Percentiles rank a stretch among this genome's conserved stretches.
These are phyloP conservation scores for Irineochytrium annulatum DNA, from an alignment of 192 early-diverging fungal species.

Conservation along the genomic window DNA sequence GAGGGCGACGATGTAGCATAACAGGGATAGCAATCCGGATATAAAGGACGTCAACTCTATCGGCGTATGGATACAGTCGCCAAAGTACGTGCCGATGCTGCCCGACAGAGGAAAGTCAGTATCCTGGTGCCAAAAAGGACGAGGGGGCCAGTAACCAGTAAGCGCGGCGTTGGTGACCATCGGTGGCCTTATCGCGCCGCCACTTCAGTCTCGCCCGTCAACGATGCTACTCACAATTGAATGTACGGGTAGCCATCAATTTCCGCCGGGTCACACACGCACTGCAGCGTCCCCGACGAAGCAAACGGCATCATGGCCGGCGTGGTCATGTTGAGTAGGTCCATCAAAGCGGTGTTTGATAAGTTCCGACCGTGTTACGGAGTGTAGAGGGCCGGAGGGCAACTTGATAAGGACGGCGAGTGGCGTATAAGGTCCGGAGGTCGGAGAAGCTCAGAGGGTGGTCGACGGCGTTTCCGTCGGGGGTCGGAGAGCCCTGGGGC, in stretches of 20 bases:
- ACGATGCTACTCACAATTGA: conserved; percentile 1
- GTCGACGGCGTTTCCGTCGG: too few species aligned
- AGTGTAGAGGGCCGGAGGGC: too few species aligned
- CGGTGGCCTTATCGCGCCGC: too few species aligned
- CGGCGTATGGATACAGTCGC: conserved; percentile 46
- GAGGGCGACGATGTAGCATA: conserved; percentile 34
- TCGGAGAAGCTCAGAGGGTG: too few species aligned
- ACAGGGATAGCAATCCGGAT: conserved; percentile 27
- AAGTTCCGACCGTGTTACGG: too few species aligned
- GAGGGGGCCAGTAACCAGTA: background rate
- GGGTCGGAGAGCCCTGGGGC: too few species aligned
- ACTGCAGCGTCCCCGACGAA: background rate
- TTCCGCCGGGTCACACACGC: conserved; percentile 31
- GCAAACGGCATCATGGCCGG: background rate
- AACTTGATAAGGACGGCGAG: too few species aligned
- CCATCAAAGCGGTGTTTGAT: too few species aligned
- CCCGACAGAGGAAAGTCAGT: background rate
- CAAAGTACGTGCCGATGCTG: conserved; percentile 40
- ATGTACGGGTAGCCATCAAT: conserved; percentile 28
- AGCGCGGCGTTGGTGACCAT: too few species aligned
- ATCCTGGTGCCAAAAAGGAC: background rate
- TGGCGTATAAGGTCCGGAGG: too few species aligned
- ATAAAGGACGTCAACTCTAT: conserved; percentile 29
- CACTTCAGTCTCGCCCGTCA: too few species aligned
- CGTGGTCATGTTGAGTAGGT: too few species aligned